Percentiles rank a stretch among this genome's conserved stretches.
Conservation (phyloP, 176 grass and related monocot genomes). For the Aechmea fasciata region DNA sequence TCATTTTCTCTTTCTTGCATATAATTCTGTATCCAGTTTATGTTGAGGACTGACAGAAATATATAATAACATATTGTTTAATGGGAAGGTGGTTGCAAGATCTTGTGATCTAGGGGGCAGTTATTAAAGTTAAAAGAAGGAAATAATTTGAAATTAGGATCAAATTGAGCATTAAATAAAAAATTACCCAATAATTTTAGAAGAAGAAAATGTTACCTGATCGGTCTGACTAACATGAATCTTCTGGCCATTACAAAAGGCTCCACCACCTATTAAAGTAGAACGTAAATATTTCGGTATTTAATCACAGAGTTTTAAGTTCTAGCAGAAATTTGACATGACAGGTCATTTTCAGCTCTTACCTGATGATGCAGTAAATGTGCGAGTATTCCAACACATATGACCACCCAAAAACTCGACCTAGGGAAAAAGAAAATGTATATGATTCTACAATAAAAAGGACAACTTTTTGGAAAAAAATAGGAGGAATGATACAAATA, state of each 20-base stretch:
- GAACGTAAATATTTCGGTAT: conserved; percentile 15
- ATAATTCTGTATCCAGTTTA: too few relatives aligned
- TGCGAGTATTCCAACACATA: conserved; percentile 94
- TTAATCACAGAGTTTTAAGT: background rate
- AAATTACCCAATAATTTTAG: background rate
- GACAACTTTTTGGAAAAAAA: background rate
- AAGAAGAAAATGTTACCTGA: conserved; percentile 39
- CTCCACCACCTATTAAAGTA: conserved; percentile 61
- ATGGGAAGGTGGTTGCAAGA: background rate
- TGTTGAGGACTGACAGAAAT: too few relatives aligned
- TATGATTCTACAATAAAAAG: conserved; percentile 2
- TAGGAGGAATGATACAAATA: background rate
- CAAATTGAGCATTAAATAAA: too few relatives aligned
- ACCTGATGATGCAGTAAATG: conserved; percentile 79
- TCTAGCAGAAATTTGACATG: background rate
- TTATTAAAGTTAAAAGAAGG: too few relatives aligned
- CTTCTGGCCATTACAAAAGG: conserved; percentile 93
- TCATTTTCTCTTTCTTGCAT: too few relatives aligned
- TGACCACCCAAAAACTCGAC: conserved; percentile 91
- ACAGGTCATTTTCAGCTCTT: conserved; percentile 20
- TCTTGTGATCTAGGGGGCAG: background rate
- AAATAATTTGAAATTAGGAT: too few relatives aligned
- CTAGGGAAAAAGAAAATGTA: conserved; percentile 28
- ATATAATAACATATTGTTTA: too few relatives aligned
- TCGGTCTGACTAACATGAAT: conserved; percentile 85